phyloP scores from a whole-genome alignment of 352 stramenopile genomes.

The Achlya hypogyna region DNA sequence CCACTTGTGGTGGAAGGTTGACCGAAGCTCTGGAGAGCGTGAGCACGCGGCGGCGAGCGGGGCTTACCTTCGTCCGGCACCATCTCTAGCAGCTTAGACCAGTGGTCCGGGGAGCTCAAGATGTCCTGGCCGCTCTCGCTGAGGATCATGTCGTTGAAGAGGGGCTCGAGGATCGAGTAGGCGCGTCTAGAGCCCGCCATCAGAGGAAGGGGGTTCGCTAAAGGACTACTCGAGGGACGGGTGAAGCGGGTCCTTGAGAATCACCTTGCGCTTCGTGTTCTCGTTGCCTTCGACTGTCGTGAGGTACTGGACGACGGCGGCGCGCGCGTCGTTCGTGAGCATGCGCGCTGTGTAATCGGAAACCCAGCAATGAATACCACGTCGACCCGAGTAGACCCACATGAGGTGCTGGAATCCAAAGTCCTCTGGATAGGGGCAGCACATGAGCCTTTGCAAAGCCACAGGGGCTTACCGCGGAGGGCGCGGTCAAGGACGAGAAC shows the following conservation, averaged over 20 bases:
- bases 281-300: constrained; percentile 89
- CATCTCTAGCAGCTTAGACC: constrained; percentile 88
- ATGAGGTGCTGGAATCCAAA: constrained; percentile 98
- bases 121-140: constrained; percentile 87
- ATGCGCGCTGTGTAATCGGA: constrained; percentile 89
- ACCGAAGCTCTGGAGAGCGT: constrained; percentile 39
- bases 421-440: constrained; percentile 51
- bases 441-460: neutral
- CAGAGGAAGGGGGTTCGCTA: neutral
- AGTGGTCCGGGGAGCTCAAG: constrained; percentile 81
- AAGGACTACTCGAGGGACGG: constrained; percentile 78
- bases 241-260: constrained; percentile 88
- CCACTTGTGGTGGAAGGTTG: constrained; percentile 56
- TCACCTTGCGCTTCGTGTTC: constrained; percentile 84
- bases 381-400: constrained; percentile 98
- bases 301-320: constrained; percentile 95
- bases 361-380: constrained; percentile 99
- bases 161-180: constrained; percentile 89
- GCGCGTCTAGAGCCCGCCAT: constrained; percentile 49
- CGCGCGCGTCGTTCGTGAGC: constrained; percentile 94
- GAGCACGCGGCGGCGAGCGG: neutral
- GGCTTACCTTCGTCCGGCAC: constrained; percentile 71
- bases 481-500: constrained; percentile 91
- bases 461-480: constrained; percentile 32
- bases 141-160: constrained; percentile 90